Evolutionary conservation across 352 stramenopile species (phyloP), one percentile per base, ranked within the genome.

Genomic region (Pythium diclinum): DNA sequence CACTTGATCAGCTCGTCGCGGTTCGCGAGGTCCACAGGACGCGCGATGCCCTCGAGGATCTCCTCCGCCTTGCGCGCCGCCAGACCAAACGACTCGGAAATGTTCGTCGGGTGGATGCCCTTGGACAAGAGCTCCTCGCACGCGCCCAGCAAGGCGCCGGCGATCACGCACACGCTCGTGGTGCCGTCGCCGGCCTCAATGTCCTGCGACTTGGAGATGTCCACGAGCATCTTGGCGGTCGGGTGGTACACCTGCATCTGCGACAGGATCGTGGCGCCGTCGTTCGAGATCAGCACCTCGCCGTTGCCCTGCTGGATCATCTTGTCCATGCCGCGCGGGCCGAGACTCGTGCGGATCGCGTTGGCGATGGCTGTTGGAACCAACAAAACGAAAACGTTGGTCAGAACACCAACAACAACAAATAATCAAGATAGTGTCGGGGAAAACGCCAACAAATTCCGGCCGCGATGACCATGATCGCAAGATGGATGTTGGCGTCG

Each of bases 151-250:
- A 99, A 81, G n/a, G 97, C 90, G 40, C 98, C 98, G n/a, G 97
- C 97, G 61, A 99, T 89, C 16, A 99, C 97, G 54, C 97, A 98
- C 9, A 99, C 97, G 21, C 88, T 98, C 16, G 97, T 99, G 7
- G 97, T 99, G 55, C 92, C 91, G 77, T 98, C 96, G 28, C 98
- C 98, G 6, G 97, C 98, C 78, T 99, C 97, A 71, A 99, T 99
- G 72, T 99, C 98, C 83, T 99, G 98, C 36, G 92, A 98, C 80
- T 99, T 99, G 66, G 92, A 99, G 46, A 99, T 85, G 69, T 99
- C 96, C 65, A 99, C 97, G 56, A 99, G 84, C 97, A 99, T 99
- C 86, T 99, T 99, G 52, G 97, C 98, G 23, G 97, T 98, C n/a
- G 98, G 98, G 83, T 99, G 98, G 69, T 98, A 97, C 69, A 98